These are phyloP conservation scores for Penicillium manginii DNA, from an alignment of 495 filamentous ascomycete species.

Conservation along the genomic window DNA sequence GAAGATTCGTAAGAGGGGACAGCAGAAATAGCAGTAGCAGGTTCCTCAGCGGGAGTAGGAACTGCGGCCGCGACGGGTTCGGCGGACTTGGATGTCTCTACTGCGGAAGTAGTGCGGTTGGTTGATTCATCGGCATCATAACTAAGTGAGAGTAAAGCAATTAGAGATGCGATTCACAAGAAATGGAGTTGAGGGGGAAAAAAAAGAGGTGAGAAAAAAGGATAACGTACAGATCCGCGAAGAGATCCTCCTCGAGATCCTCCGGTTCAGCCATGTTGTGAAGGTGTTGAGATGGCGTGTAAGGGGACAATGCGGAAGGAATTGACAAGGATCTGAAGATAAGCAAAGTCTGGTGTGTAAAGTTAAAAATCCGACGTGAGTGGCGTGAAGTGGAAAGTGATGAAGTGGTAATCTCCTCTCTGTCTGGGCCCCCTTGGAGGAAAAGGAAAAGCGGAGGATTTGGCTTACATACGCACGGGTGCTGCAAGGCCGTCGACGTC, in stretches of 20 bases:
- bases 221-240: conserved; percentile 86
- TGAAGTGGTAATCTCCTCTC: not conserved
- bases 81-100: conserved; percentile 34
- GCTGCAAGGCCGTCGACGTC: not conserved
- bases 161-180: conserved; percentile 14
- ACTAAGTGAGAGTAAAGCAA: conserved; percentile 45
- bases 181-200: not conserved
- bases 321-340: conserved; percentile 15
- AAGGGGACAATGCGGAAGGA: conserved; percentile 4
- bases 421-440: not conserved
- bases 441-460: conserved; percentile 12
- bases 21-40: conserved; percentile 19
- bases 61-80: conserved; percentile 27
- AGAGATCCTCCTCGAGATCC: conserved; percentile 95
- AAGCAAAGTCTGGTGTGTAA: conserved; percentile 6
- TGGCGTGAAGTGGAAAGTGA: conserved; percentile 22
- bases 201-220: too few relatives aligned
- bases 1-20: conserved; percentile 37
- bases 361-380: conserved; percentile 13
- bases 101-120: conserved; percentile 43
- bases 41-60: conserved; percentile 24
- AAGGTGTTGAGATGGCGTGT: too few relatives aligned
- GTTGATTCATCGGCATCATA: conserved; percentile 83
- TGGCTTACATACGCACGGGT: conserved; percentile 27
- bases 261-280: conserved; percentile 85